Evolutionary conservation across 2,329 filamentous ascomycete species (phyloP), one percentile per base, ranked within the genome.

Genomic region (Amphichorda felina): DNA sequence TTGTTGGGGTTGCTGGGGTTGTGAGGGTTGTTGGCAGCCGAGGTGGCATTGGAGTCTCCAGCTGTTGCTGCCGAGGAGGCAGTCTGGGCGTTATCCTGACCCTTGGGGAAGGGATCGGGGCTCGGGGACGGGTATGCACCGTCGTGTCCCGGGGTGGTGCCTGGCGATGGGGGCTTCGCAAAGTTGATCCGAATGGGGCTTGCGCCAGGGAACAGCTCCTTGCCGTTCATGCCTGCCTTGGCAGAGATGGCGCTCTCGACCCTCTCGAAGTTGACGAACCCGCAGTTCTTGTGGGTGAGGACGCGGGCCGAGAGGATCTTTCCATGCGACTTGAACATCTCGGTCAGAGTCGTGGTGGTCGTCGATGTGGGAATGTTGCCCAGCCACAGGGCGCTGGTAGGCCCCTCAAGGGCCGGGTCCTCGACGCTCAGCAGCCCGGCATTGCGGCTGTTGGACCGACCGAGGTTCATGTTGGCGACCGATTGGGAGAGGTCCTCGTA

Each of bases 281-380:
- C 91, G 54, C 91, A 98, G 60, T 94, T 96, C 70, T 98, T 98
- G 66, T 98, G 87, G 1, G 91, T 96, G 41, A 98, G 68, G 4
- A 98, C 91, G 43, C 91, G 75, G 19, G 86, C 89, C 4, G 89
- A 95, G 45, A 91, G 72, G 43, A 98, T 94, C 3, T 82, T 73
- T 8, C 91, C 91, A 46, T 91, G 94, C n/a, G 79, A 73, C 56
- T 85, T 84, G 64, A 98, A 98, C 63, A 96, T 94, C 44, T 93
- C 87, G 38, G 86, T 86, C 41, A 98, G 64, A 1, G 91, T 96
- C 2, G 89, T 94, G 9, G 91, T 88, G 0, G 91, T 98, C 2
- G 91, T 98, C 3, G 91, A 96, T 4, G 89, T 88, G 10, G 91
- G 91, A 40, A 98, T 95, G 57, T 89, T 95, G 37, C 91, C 91